Conservation (phyloP, 768 basidiomycete genomes). For the Psilocybe sp. region DNA sequence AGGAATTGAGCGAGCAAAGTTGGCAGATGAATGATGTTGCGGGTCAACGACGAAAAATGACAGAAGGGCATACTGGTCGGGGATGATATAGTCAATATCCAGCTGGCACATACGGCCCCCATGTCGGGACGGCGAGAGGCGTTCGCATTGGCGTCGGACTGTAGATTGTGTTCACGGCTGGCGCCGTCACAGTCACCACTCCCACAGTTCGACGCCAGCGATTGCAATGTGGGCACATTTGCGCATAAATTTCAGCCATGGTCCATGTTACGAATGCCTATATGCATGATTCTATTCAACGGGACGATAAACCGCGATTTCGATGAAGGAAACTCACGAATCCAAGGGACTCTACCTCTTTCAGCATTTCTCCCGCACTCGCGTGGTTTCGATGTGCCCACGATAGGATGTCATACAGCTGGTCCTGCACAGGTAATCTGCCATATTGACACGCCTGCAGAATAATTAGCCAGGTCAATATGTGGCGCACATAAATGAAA, state of each 20-base stretch:
- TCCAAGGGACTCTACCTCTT: conserved; percentile 53
- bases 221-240: conserved; percentile 53
- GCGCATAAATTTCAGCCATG: conserved; percentile 66
- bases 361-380: conserved; percentile 50
- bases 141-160: no score
- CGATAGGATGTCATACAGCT: conserved; percentile 67
- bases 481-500: background rate
- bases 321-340: conserved; percentile 43
- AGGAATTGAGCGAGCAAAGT: no score
- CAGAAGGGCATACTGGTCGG: no score
- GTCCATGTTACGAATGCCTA: conserved; percentile 71
- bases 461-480: background rate
- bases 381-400: conserved; percentile 64
- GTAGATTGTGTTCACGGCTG: no score
- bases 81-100: no score
- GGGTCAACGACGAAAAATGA: no score
- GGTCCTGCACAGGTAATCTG: conserved; percentile 60
- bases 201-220: conserved; percentile 14
- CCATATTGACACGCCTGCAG: conserved; percentile 42
- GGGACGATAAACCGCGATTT: background rate
- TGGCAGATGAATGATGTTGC: no score
- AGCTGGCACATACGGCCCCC: no score
- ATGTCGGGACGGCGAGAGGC: no score
- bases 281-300: conserved; percentile 3
- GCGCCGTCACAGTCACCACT: no score